Evolutionary conservation across 257 asterid genomes (phyloP).

Genomic region (Mentha longifolia): DNA sequence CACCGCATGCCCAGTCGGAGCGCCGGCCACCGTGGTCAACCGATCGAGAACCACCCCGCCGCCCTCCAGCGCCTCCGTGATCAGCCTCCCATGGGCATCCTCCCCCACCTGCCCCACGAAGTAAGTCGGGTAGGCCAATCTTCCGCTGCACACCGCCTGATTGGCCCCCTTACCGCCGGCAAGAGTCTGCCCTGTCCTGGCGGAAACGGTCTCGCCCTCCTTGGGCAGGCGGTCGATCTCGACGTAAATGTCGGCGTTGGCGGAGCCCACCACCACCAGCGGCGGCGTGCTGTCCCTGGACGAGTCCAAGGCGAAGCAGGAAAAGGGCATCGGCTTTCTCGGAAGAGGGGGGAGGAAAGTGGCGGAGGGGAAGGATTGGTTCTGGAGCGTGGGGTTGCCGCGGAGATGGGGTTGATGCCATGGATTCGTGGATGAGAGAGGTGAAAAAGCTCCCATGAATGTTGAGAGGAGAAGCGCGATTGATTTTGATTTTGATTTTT

Average conservation of each 20-base stretch:
- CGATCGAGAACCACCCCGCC: constrained; percentile 75
- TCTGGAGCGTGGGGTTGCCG: constrained; percentile 30
- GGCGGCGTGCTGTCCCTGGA: constrained; percentile 52
- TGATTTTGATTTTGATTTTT: not conserved
- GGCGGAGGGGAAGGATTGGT: constrained; percentile 31
- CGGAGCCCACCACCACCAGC: constrained; percentile 92
- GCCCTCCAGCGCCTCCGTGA: constrained; percentile 60
- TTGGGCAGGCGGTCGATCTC: constrained; percentile 84
- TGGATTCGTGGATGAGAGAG: constrained; percentile 51
- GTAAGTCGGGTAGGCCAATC: constrained; percentile 69
- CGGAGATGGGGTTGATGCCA: constrained; percentile 35
- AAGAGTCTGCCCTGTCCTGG: constrained; percentile 73
- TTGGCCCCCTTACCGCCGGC: constrained; percentile 99
- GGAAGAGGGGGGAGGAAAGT: constrained; percentile 39
- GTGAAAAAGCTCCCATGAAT: constrained; percentile 47
- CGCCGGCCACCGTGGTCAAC: constrained; percentile 54
- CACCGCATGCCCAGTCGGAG: constrained; percentile 94
- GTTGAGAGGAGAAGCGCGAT: too few relatives aligned
- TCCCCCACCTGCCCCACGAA: constrained; percentile 88
- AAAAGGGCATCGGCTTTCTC: constrained; percentile 46
- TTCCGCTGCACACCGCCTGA: constrained; percentile 91
- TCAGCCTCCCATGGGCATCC: constrained; percentile 87
- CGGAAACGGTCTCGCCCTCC: constrained; percentile 89
- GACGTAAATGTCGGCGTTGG: constrained; percentile 90
- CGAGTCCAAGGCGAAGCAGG: constrained; percentile 47